Base-by-base conservation (phyloP, 2,329 filamentous ascomycete genomes). In the Phyllosticta citriasiana region DNA sequence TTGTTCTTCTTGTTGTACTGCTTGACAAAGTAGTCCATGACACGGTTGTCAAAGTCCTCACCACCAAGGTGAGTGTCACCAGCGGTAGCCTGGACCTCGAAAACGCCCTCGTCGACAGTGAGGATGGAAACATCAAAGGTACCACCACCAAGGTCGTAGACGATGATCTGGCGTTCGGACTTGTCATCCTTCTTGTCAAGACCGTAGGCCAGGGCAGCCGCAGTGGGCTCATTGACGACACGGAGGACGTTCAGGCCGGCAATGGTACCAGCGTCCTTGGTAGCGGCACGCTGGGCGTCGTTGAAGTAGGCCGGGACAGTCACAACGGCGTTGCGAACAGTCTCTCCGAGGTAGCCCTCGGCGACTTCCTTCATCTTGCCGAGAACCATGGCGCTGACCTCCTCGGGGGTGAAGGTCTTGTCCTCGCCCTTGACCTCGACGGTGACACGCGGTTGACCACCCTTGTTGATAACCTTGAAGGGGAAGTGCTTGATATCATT, bases 241-340 rank as follows among this genome's bases (percentile, higher is more conserved):
- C 92, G 91, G 74, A 96, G 88, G 71, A 96, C 90, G 76, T 95
- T 96, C 65, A 97, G 85, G 74, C 92, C 92, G 72, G 92, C 91
- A 72, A 97, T 96, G 66, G 82, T 83, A 76, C 91, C 92, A 70
- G 92, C 92, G 74, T 96, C 91, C 86, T 96, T 96, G 78, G 91
- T 96, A 64, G 92, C 91, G 79, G 96, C 91, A 80, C 92, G 86
- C 83, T 97, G 92, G 80, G 91, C 92, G 82, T 96, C 92, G 80
- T 96, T 96, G 89, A 97, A 97, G 83, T 96, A 96, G 79, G 91
- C 91, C 70, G 92, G 91, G 68, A 96, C 92, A 65, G 92, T 97
- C 67, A 97, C 91, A 71, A 97, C 88, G 71, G 88, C 88, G 82
- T 91, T 88, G 74, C 86, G 89, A 65, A 92, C 87, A 78, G 89